phyloP scores from a whole-genome alignment of 1,139 yeast genomes.

The Blastobotrys buckinghamii region DNA sequence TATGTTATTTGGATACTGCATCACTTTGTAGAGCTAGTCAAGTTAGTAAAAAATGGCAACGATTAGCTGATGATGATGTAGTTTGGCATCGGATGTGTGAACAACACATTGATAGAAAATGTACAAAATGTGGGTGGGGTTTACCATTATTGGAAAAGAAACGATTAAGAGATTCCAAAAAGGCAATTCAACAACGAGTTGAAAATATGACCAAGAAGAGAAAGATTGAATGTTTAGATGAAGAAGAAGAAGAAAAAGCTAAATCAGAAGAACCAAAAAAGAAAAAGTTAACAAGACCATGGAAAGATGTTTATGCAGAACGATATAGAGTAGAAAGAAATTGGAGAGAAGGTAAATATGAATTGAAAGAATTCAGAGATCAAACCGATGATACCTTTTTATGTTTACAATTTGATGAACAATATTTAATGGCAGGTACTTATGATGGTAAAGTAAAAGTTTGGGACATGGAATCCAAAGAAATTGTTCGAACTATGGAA shows the following conservation, averaged over 20 bases:
- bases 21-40: slow-evolving; percentile 91
- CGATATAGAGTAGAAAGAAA: slow-evolving; percentile 85
- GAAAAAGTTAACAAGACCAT: slow-evolving; percentile 57
- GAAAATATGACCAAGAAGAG: slow-evolving; percentile 13
- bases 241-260: background rate
- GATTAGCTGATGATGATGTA: slow-evolving; percentile 87
- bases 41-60: slow-evolving; percentile 81
- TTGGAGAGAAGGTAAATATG: slow-evolving; percentile 83
- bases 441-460: slow-evolving; percentile 83
- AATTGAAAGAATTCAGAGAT: slow-evolving; percentile 61
- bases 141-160: slow-evolving; percentile 65
- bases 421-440: slow-evolving; percentile 81
- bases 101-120: slow-evolving; percentile 93
- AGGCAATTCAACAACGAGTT: slow-evolving; percentile 29
- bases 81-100: slow-evolving; percentile 99
- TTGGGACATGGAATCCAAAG: slow-evolving; percentile 82
- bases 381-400: slow-evolving; percentile 66
- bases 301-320: slow-evolving; percentile 94
- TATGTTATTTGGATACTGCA: slow-evolving; percentile 85
- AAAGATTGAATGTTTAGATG: slow-evolving; percentile 7
- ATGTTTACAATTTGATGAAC: slow-evolving; percentile 74
- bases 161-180: slow-evolving; percentile 31
- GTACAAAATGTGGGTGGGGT: slow-evolving; percentile 99
- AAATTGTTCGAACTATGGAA: slow-evolving; percentile 63
- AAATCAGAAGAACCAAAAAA: background rate